Percentiles rank a stretch among this genome's conserved stretches.
phyloP scores from a whole-genome alignment of 1,284 basidiomycete genomes.

The Jaminaea rosea region DNA sequence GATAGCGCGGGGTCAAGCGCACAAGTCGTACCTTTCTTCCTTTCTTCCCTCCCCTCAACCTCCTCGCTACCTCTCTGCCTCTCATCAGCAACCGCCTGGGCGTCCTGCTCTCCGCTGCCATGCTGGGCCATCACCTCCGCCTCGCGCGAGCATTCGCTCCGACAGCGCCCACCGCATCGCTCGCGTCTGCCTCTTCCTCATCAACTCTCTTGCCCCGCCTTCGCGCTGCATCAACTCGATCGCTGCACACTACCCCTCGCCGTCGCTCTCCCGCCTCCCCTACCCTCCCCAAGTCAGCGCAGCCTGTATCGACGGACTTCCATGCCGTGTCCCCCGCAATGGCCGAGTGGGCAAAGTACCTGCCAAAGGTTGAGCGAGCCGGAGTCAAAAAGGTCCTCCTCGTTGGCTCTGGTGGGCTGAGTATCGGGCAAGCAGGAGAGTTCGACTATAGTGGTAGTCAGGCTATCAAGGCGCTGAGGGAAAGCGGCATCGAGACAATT shows the following conservation, averaged over 20 bases:
- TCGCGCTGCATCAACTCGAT: neutral
- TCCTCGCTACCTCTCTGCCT: too few species aligned
- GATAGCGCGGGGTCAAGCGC: too few species aligned
- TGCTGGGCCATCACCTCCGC: too few species aligned
- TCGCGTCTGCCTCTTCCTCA: too few species aligned
- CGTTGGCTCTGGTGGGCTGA: constrained; percentile 89
- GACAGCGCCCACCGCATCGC: too few species aligned
- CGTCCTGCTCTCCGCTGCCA: too few species aligned
- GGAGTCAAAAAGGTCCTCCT: constrained; percentile 93
- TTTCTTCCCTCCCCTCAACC: too few species aligned
- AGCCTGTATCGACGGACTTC: neutral
- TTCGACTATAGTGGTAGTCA: constrained; percentile 98
- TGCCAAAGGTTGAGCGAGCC: constrained; percentile 47
- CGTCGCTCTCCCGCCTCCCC: too few species aligned
- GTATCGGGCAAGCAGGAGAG: constrained; percentile 97
- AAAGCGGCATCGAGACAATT: constrained; percentile 88
- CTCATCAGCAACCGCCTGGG: too few species aligned
- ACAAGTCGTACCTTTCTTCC: too few species aligned
- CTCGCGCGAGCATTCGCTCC: too few species aligned
- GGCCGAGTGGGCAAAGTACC: constrained; percentile 38
- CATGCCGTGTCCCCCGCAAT: constrained; percentile 26
- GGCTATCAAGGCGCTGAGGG: constrained; percentile 92
- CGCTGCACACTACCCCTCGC: neutral
- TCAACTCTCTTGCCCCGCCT: too few species aligned
- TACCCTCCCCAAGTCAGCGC: neutral